These are phyloP conservation scores for Saccharomycopsis javanensis DNA, from an alignment of 805 yeast genomes.

Conservation along the genomic window DNA sequence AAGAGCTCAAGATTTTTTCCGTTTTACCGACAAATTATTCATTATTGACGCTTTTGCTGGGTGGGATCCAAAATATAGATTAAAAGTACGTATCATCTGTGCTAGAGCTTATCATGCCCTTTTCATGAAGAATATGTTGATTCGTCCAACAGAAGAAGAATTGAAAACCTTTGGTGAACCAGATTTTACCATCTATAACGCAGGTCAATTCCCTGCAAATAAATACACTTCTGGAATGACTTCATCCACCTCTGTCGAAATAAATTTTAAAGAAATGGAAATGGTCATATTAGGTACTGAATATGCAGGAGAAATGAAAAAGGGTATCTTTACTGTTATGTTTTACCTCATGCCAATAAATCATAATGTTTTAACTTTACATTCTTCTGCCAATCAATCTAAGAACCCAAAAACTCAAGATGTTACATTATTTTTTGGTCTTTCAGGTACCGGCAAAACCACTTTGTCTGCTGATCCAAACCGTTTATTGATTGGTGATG, in stretches of 20 bases:
- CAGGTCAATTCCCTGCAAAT: slow-evolving; percentile 98
- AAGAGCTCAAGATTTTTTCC: slow-evolving; percentile 92
- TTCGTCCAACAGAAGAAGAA: slow-evolving; percentile 88
- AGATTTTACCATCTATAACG: slow-evolving; percentile 95
- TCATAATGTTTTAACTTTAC: slow-evolving; percentile 84
- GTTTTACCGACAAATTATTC: slow-evolving; percentile 89
- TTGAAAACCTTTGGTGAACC: slow-evolving; percentile 89
- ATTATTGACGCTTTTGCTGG: slow-evolving; percentile 97
- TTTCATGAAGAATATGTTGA: slow-evolving; percentile 97
- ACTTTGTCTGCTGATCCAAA: slow-evolving; percentile 94
- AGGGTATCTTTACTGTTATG: slow-evolving; percentile 98
- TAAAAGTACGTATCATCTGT: slow-evolving; percentile 91
- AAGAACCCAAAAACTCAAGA: slow-evolving; percentile 48
- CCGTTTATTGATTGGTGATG: slow-evolving; percentile 93
- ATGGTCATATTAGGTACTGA: slow-evolving; percentile 98
- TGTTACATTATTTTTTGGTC: slow-evolving; percentile 91
- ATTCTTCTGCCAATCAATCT: slow-evolving; percentile 94
- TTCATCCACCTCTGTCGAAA: slow-evolving; percentile 89
- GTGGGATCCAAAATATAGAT: slow-evolving; percentile 97
- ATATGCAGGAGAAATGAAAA: slow-evolving; percentile 99
- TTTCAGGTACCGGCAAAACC: slow-evolving; percentile 97
- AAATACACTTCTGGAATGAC: slow-evolving; percentile 96
- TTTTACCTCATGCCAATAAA: slow-evolving; percentile 96
- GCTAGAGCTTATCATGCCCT: slow-evolving; percentile 98
- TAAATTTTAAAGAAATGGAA: slow-evolving; percentile 95